Base-by-base conservation (phyloP, 768 basidiomycete genomes). In the Amanita thiersii region DNA sequence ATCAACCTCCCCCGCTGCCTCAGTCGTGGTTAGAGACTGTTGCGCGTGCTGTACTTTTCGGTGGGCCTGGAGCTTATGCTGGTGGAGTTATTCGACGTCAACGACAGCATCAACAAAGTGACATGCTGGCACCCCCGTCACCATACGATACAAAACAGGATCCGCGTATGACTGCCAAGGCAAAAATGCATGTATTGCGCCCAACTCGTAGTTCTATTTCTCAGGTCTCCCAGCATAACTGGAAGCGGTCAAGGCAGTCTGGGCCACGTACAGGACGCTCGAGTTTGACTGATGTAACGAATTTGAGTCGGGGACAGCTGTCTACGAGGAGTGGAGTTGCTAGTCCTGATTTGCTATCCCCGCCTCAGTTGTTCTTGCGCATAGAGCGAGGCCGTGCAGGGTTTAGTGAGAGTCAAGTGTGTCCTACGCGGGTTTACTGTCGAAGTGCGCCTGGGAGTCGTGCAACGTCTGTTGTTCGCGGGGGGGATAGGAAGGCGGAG, bases 21-120 rank as follows among this genome's bases (percentile, higher is more conserved):
- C 56, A 66, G 5, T 73, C 73, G n/a, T 86, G 84, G 84, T 60
- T 86, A 17, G 78, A 81, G 53, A 73, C 66, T 1, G 79, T 86
- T n/a, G 69, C 81, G 6, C 75, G 70, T 41, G 81, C 81, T 0
- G 66, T 86, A 6, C 61, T 79, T n/a, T 69, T 70, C 33, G 73
- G 75, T 14, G 70, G 70, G 2, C 55, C 62, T 25, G 73, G 65
- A 3, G 62, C 69, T 1, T 64, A 68, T 46, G 55, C 73, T 3
- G 68, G 74, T 15, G 66, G 71, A n/a, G n/a, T n/a, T n/a, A n/a
- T n/a, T 0, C 70, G 68, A 7, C 29, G 59, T n/a, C 43, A 47
- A 11, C 40, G 44, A 30, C 42, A 15, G 28, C 25, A 46, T 7
- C 35, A 17, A 18, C 18, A 14, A 39, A 33, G 12, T 28, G 43